Evolutionary conservation across 2,329 filamentous ascomycete genomes (phyloP).

Genomic region (Fusarium equiseti): DNA sequence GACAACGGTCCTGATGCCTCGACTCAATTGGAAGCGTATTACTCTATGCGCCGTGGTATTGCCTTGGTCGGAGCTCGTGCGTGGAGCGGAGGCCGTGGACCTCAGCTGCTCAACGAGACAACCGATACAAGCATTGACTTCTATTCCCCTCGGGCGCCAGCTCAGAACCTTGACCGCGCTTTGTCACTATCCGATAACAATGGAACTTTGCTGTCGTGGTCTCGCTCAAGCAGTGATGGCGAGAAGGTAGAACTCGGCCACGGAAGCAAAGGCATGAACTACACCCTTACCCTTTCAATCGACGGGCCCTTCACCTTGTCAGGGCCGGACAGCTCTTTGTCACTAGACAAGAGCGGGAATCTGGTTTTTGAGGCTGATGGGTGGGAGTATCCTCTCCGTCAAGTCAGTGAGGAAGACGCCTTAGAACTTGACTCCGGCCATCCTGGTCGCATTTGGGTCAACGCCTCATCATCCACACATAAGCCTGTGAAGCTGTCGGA

Average conservation of each 20-base stretch:
- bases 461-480: conserved; percentile 19
- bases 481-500: not conserved
- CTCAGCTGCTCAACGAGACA: not conserved
- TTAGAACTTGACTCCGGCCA: conserved; percentile 7
- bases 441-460: conserved; percentile 25
- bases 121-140: conserved; percentile 3
- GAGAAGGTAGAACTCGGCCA: not conserved
- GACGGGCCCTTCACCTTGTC: not conserved
- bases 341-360: not conserved
- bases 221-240: not conserved
- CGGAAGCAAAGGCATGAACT: conserved; percentile 27
- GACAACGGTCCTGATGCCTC: conserved; percentile 22
- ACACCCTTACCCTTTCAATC: conserved; percentile 2
- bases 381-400: conserved; percentile 24
- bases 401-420: conserved; percentile 5
- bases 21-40: conserved; percentile 23
- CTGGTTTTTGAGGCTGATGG: conserved; percentile 4
- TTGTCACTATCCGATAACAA: fast-evolving
- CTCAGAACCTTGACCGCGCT: conserved; percentile 11
- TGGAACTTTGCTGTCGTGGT: not conserved
- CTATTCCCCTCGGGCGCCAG: conserved; percentile 14
- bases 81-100: conserved; percentile 19
- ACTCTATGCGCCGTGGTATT: conserved; percentile 28
- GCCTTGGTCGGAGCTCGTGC: conserved; percentile 18
- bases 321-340: not conserved